Percentiles rank a stretch among this genome's conserved stretches.
Conservation (phyloP, 139 green algal genomes). For the Coelastrella sp. region DNA sequence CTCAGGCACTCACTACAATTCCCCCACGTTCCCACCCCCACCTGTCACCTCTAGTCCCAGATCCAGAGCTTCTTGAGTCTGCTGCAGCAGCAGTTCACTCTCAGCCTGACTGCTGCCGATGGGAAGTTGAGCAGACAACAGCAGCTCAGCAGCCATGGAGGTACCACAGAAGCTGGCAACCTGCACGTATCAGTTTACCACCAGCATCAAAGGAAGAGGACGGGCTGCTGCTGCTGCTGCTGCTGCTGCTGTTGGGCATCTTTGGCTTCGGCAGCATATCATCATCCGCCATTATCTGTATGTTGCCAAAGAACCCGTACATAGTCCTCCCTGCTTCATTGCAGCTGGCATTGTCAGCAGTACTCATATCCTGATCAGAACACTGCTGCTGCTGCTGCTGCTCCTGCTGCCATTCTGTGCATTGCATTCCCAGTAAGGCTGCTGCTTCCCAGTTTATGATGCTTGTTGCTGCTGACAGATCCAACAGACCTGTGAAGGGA, state of each 20-base stretch:
- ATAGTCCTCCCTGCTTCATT: not conserved
- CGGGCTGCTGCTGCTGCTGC: too few species aligned
- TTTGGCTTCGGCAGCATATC: conserved; percentile 20
- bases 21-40: not conserved
- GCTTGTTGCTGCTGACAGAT: conserved; percentile 36
- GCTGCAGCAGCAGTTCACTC: conserved; percentile 75
- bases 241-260: too few species aligned
- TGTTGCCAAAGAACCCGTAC: conserved; percentile 31
- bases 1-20: too few species aligned
- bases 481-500: conserved; percentile 40
- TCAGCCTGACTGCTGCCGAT: conserved; percentile 62
- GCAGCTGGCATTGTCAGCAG: not conserved
- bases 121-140: conserved; percentile 49
- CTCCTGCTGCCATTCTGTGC: conserved; percentile 10
- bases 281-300: conserved; percentile 6
- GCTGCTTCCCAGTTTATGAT: conserved; percentile 47
- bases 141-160: conserved; percentile 67
- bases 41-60: conserved; percentile 50
- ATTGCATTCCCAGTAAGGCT: conserved; percentile 39
- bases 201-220: too few species aligned
- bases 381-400: conserved; percentile 18
- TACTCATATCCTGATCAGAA: not conserved
- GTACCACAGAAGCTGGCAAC: conserved; percentile 82
- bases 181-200: conserved; percentile 50
- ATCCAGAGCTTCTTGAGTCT: conserved; percentile 76